A percentile compares a stretch with the other conserved stretches of the same genome.
phyloP scores from a whole-genome alignment of 345 rosid genomes.

The Arabidopsis thaliana region DNA sequence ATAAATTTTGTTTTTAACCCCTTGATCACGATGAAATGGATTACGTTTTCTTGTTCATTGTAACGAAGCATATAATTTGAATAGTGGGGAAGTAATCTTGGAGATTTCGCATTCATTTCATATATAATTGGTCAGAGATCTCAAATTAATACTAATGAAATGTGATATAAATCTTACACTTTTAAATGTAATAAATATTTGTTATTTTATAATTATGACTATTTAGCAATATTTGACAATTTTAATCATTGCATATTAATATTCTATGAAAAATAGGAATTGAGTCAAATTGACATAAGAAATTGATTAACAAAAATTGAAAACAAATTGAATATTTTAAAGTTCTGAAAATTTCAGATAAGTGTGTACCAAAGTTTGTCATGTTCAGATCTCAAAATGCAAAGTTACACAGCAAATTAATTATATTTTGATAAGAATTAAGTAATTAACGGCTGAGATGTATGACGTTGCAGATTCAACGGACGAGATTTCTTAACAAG shows the following conservation, averaged over 20 bases:
- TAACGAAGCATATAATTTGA: not conserved
- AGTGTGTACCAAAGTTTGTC: not conserved
- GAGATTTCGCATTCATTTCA: conserved; percentile 11
- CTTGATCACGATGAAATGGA: not conserved
- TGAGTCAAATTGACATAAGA: not conserved
- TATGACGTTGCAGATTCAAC: conserved; percentile 56
- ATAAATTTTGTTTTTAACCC: not conserved
- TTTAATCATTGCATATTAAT: not conserved
- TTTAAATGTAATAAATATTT: not conserved
- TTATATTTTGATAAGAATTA: not conserved
- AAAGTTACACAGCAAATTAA: not conserved
- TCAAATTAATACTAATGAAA: not conserved
- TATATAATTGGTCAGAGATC: conserved; percentile 13
- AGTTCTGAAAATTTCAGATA: not conserved
- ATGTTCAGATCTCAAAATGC: conserved; percentile 1
- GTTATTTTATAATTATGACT: not conserved
- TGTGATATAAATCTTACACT: not conserved
- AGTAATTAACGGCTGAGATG: not conserved
- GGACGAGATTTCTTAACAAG: conserved; percentile 53
- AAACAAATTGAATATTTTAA: no score
- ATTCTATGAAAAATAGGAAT: not conserved
- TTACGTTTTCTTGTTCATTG: not conserved
- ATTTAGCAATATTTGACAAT: not conserved
- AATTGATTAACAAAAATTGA: not conserved
- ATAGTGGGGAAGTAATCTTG: not conserved